These are phyloP conservation scores for Aspergillus sclerotialis DNA, from an alignment of 2,329 filamentous ascomycete species.

Conservation along the genomic window DNA sequence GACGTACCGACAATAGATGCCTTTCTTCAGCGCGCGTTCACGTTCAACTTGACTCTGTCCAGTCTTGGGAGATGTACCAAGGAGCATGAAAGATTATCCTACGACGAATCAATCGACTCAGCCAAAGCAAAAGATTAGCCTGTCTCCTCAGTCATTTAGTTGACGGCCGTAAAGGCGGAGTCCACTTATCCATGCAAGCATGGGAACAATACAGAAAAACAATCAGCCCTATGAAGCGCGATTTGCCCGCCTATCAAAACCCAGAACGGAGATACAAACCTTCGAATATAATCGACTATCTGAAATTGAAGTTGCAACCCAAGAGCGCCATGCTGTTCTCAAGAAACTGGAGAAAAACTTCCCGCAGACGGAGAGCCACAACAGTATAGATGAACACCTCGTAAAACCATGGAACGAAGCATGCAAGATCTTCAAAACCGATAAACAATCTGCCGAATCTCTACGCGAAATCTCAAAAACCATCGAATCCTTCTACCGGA, in stretches of 20 bases:
- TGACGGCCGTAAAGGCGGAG: conserved; percentile 39
- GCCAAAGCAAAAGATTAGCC: conserved; percentile 30
- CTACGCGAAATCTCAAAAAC: conserved; percentile 14
- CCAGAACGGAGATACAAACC: conserved; percentile 13
- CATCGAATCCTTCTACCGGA: too few relatives aligned
- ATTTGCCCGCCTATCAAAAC: conserved; percentile 34
- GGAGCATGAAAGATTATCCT: conserved; percentile 45
- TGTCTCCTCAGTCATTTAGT: conserved; percentile 40
- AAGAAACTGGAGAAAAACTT: conserved; percentile 23
- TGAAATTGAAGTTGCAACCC: conserved; percentile 36
- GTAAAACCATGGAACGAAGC: conserved; percentile 23
- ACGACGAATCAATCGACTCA: conserved; percentile 42
- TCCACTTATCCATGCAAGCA: conserved; percentile 31
- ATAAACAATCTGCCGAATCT: conserved; percentile 6
- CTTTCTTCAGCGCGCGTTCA: conserved; percentile 40
- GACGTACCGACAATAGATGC: conserved; percentile 31
- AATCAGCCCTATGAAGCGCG: conserved; percentile 21
- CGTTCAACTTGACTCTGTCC: conserved; percentile 41
- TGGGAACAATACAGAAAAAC: conserved; percentile 31
- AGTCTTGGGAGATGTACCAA: conserved; percentile 48
- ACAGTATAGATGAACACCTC: conserved; percentile 28
- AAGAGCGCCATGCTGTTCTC: conserved; percentile 23
- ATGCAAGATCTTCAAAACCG: conserved; percentile 12
- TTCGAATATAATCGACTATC: conserved; percentile 37
- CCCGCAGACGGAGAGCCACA: conserved; percentile 9